Evolutionary conservation across 73 alveolate species (phyloP), one percentile per base, ranked within the genome.

Genomic region (Paramecium primaurelia): DNA sequence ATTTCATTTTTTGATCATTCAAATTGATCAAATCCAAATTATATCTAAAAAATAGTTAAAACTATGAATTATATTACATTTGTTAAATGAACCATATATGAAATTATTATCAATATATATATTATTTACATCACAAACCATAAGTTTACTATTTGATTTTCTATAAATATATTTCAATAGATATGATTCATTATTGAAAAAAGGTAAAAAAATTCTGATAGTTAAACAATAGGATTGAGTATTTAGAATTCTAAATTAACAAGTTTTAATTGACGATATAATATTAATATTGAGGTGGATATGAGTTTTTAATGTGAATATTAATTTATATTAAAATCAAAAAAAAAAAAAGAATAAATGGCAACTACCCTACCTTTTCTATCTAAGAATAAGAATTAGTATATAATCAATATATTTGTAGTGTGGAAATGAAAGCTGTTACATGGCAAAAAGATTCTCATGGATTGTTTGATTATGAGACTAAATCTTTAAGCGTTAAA

Each of bases 371-470:
- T 75, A n/a, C 88, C 88, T 37, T 22, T 37, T 40, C 9, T 75
- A 26, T 75, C 88, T 4, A 75, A 75, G 69, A 75, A 37, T 18
- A 75, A 75, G 59, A 75, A 75, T 30, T 75, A 32, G 88, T 75
- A 75, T n/a, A n/a, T 36, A 36, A 37, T 40, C 26, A 11, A 14
- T 34, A n/a, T 45, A 44, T 86, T 47, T 20, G 40, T 59, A 93
- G 96, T 71, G 94, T 93, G 58, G 96, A 88, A 44, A 58, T 96
- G 73, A 92, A 93, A 71, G 83, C 97, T 44, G 94, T 54, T 36
- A 96, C 99, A 16, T 96, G 99, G 98, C 86, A 49, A 54, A 86
- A 97, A 54, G 99, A 96, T 60, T 92, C 97, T 32, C 99, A 96
- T 83, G 97, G 97, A 0, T 86, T 96, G 59, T 96, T 96, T 77